Base-by-base conservation (phyloP, 805 yeast species). In the Vanderwaltozyma tropicalis region DNA sequence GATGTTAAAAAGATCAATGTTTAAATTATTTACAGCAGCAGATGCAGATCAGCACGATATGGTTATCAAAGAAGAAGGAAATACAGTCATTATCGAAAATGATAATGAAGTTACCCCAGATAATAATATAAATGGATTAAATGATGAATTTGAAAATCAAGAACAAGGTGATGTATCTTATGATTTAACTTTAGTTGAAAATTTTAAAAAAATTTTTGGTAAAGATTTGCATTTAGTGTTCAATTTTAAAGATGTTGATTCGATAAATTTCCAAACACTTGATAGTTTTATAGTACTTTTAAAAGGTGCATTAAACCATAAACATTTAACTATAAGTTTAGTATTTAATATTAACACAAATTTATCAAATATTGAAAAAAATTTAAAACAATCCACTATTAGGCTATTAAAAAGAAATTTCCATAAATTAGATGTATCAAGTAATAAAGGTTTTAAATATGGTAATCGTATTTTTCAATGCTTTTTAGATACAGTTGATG, bases 1-100 rank as follows among this genome's bases (percentile, higher is more conserved):
- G 47, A 53, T 65, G 45, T 40, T 65, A 26, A 50, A 56, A 40
- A 55, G 61, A 43, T 49, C 62, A 1, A 53, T 65, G 53, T 58
- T 59, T 27, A 48, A 55, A 18, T 46, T 56, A 13, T 47, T 60
- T 24, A 41, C 55, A 2, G 39, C 47, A 6, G 50, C 55, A 9
- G 56, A 51, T 37, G 38, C 44, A 3, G 39, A 38, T 15, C 31
- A 42, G 6, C 43, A 40, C 20, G 31, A 33, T 9, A 38, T 31
- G 11, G 16, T 7, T 9, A 21, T 32, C 22, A 28, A 32, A 24
- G 24, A 30, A 11, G 27, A 34, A 28, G 25, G 34, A 16, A 26
- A 28, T 13, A n/a, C n/a, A n/a, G n/a, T n/a, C n/a, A n/a, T n/a
- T n/a, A n/a, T n/a, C 13, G 36, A 36, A 13, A 14, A 34, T 12